Evolutionary conservation across 1,139 yeast species (phyloP).

Genomic region (Ogataea hybrid): DNA sequence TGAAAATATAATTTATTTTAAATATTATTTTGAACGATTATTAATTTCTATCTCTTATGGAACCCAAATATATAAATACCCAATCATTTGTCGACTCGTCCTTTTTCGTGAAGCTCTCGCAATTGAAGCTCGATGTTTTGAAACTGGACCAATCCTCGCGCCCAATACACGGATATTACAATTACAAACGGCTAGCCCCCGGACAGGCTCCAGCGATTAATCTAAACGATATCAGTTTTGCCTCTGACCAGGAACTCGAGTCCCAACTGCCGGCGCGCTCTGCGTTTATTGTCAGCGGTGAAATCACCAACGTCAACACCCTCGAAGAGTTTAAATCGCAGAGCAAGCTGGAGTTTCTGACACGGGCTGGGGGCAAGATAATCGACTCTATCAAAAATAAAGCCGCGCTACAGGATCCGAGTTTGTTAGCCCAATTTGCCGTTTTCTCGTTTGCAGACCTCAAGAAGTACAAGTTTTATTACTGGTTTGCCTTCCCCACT

Average conservation of each 20-base stretch:
- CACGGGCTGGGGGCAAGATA: slow-evolving; percentile 39
- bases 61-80: slow-evolving; percentile 49
- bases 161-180: slow-evolving; percentile 42
- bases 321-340: slow-evolving; percentile 74
- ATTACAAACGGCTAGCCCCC: slow-evolving; percentile 40
- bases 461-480: slow-evolving; percentile 81
- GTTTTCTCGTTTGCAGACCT: slow-evolving; percentile 80
- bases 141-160: slow-evolving; percentile 54
- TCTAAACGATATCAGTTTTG: slow-evolving; percentile 38
- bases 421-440: slow-evolving; percentile 46
- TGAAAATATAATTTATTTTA: neutral
- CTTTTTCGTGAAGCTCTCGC: slow-evolving; percentile 73
- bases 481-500: slow-evolving; percentile 86
- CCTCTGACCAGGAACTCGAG: slow-evolving; percentile 26
- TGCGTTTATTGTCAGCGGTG: slow-evolving; percentile 26
- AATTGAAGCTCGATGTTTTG: slow-evolving; percentile 62
- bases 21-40: neutral
- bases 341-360: slow-evolving; percentile 60
- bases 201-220: slow-evolving; percentile 45
- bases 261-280: slow-evolving; percentile 14
- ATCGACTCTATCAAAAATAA: slow-evolving; percentile 34
- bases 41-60: slow-evolving; percentile 1
- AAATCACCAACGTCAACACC: slow-evolving; percentile 67
- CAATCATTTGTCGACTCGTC: slow-evolving; percentile 82
- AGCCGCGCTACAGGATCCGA: slow-evolving; percentile 38